Percentiles rank a stretch among this genome's conserved stretches.
These are phyloP conservation scores for Leishmania tropica DNA, from an alignment of 208 protist species.

Conservation along the genomic window DNA sequence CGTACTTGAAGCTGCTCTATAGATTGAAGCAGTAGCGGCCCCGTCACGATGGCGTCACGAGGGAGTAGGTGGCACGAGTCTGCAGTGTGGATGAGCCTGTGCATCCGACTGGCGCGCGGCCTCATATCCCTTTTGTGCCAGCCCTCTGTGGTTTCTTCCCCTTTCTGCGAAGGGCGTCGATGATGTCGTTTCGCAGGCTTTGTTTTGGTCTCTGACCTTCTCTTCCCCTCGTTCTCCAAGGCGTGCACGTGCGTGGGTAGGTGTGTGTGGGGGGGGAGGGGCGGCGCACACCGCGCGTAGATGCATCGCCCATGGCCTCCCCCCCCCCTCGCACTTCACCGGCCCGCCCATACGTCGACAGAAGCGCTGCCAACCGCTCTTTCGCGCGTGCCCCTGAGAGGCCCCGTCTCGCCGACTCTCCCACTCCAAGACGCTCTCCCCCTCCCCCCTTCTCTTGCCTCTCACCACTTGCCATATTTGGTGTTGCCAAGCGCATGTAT, in stretches of 20 bases:
- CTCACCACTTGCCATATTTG: too few relatives aligned
- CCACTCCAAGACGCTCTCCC: background rate
- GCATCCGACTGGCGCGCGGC: background rate
- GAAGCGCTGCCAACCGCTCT: background rate
- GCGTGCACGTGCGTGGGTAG: background rate
- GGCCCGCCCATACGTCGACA: background rate
- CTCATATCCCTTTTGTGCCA: too few relatives aligned
- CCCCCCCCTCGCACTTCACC: slow-evolving; percentile 5
- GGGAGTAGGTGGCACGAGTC: too few relatives aligned
- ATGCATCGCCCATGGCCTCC: background rate
- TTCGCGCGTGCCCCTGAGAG: background rate
- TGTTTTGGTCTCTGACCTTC: background rate
- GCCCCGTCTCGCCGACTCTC: background rate
- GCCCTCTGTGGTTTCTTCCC: background rate
- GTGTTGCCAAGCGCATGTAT: too few relatives aligned
- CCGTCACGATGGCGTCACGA: too few relatives aligned
- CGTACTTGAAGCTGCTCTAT: slow-evolving; percentile 13
- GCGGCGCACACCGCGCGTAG: background rate
- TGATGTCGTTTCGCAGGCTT: background rate
- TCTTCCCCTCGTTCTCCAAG: background rate
- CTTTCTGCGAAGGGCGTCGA: background rate
- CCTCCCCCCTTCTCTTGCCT: background rate
- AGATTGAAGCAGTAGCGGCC: background rate
- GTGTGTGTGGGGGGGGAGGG: background rate
- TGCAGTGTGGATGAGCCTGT: too few relatives aligned